Evolutionary conservation across 306 rosid species (phyloP), one percentile per base, ranked within the genome.

Genomic region (Boehmeria nivea): DNA sequence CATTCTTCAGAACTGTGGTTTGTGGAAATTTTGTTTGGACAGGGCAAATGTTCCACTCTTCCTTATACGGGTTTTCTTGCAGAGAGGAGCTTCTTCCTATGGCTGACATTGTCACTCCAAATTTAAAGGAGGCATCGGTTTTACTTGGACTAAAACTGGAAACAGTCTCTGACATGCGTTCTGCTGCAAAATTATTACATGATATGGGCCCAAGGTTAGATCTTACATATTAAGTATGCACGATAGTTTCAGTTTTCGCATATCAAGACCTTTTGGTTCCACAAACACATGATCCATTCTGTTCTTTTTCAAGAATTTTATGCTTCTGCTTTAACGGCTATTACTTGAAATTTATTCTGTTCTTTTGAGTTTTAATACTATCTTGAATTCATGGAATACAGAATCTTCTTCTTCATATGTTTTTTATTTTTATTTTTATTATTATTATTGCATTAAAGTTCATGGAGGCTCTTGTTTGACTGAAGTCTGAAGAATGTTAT

Each of bases 61-160:
- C 33, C 20, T 21, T 28, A 31, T 24, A 40, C 36, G 36, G 26
- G 31, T 69, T 65, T 72, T 61, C 67, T 45, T 72, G 73, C 90
- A 90, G 98, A 70, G 87, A 87, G 62, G 81, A 82, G 65, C 87
- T 90, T 72, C 73, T 90, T 70, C 98, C 95, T 60, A 76, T 82
- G 77, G 83, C 94, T 27, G 85, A 84, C 73, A 73, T 90, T 59
- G 80, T 87, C 59, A 90, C 98, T 48, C 98, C 98, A 70, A 90
- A 90, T 78, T 39, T 87, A 61, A 90, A 82, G 66, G 95, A 87
- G 80, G 94, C 98, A 20, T 78, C 95, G 31, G 87, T 73, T 54
- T 78, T 90, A 69, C 87, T 90, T 63, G 91, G 80, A 19, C 37
- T 68, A 72, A 78, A 81, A 49, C 76, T 90, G 52, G 65, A 75